A percentile compares a stretch with the other conserved stretches of the same genome.
phyloP scores from a whole-genome alignment of 148 eudicot genomes.

The Cornus kousa region DNA sequence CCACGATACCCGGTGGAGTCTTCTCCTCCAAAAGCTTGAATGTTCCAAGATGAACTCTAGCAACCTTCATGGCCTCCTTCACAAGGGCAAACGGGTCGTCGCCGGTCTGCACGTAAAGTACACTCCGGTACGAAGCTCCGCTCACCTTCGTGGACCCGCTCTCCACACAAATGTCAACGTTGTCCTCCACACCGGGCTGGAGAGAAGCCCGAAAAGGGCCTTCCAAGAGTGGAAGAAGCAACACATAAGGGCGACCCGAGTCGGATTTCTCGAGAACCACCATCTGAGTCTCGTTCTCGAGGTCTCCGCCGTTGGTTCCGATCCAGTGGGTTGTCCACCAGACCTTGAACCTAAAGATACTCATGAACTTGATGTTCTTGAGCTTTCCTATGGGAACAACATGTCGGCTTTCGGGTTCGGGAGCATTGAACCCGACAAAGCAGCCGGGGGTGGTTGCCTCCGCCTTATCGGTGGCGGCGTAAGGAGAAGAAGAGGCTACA shows the following conservation, averaged over 20 bases:
- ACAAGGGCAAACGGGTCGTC: constrained; percentile 64
- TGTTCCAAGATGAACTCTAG: constrained; percentile 65
- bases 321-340: constrained; percentile 99
- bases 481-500: constrained; percentile 30
- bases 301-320: constrained; percentile 68
- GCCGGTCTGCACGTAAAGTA: constrained; percentile 60
- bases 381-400: constrained; percentile 73
- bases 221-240: constrained; percentile 70
- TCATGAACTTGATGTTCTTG: constrained; percentile 61
- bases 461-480: constrained; percentile 5
- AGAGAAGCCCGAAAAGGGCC: constrained; percentile 79
- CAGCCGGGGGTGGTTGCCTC: constrained; percentile 31
- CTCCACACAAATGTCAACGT: constrained; percentile 65
- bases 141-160: constrained; percentile 70
- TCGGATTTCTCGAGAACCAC: constrained; percentile 55
- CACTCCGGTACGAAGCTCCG: constrained; percentile 33
- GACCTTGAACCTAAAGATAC: constrained; percentile 86
- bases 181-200: constrained; percentile 58
- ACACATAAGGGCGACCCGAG: constrained; percentile 55
- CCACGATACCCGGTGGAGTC: constrained; percentile 68
- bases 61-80: constrained; percentile 58
- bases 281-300: constrained; percentile 82
- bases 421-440: constrained; percentile 63
- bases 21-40: constrained; percentile 72
- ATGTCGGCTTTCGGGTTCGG: constrained; percentile 40